These are phyloP conservation scores for Serendipita sp. DNA, from an alignment of 768 basidiomycete species.

Conservation along the genomic window DNA sequence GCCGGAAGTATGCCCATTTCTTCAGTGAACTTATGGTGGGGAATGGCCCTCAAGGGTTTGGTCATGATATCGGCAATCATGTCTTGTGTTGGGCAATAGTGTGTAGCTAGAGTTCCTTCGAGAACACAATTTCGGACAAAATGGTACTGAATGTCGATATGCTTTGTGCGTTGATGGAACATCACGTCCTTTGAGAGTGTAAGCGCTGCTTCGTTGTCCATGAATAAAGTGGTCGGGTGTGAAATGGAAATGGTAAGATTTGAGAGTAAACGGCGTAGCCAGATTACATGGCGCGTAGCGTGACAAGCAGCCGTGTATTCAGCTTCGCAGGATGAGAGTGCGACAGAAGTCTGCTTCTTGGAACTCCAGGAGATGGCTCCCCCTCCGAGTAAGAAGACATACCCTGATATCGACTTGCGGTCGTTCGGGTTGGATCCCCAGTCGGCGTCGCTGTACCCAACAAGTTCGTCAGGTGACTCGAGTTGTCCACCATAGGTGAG, in stretches of 20 bases:
- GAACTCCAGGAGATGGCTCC: constrained; percentile 1
- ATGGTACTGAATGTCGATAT: constrained; percentile 25
- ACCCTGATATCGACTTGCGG: not conserved
- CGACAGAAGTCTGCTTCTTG: not conserved
- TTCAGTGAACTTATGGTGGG: too few relatives aligned
- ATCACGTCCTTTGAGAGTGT: constrained; percentile 17
- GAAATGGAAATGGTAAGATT: not conserved
- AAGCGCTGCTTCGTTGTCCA: constrained; percentile 21
- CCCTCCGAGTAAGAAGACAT: not conserved
- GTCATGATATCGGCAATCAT: too few relatives aligned
- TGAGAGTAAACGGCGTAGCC: not conserved
- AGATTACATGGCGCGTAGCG: not conserved
- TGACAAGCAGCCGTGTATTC: constrained; percentile 3
- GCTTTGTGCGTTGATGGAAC: constrained; percentile 23
- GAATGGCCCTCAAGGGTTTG: too few relatives aligned
- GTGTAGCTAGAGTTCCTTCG: not conserved
- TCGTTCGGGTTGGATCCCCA: constrained; percentile 18
- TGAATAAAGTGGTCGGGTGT: constrained; percentile 6
- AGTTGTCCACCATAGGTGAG: constrained; percentile 9
- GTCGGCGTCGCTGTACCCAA: constrained; percentile 13
- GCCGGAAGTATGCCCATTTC: too few relatives aligned
- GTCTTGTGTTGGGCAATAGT: too few relatives aligned
- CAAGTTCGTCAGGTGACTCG: not conserved
- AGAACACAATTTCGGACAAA: constrained; percentile 20
- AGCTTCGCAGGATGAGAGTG: constrained; percentile 1